Base-by-base conservation (phyloP, 257 asterid genomes). In the Fraxinus americana region DNA sequence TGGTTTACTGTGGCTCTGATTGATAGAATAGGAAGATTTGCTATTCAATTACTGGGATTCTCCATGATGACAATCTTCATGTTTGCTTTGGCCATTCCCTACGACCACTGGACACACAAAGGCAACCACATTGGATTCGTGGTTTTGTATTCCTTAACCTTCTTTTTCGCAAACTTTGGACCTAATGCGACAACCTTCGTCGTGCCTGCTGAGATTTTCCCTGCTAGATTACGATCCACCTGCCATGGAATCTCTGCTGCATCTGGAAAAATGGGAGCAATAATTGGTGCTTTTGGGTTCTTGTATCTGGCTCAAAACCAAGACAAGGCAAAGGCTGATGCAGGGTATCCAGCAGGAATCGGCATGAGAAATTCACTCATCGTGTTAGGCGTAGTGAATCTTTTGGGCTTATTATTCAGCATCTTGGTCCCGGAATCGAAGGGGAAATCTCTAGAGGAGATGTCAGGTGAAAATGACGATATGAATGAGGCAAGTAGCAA, bases 191-290 rank as follows among this genome's bases (percentile, higher is more conserved):
- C 87, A 36, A 83, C 87, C 8, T 83, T 83, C 14, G 84, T 83
- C 13, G 82, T 83, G 32, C 87, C 87, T 1, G 87, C 87, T 3
- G 87, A 83, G 87, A 83, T 83, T 16, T 83, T 83, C 45, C 84
- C 84, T 0, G 84, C 87, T 16, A 67, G 87, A 57, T 73, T 84
- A 7, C 41, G 87, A 45, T 81, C 87, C 4, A 84, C 85, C 13
- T 84, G 87, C 76, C 87, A 83, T 25, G 87, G 87, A 0, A 81
- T 84, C 30, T 84, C 87, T 1, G 87, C 87, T 16, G 87, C 87
- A 1, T 67, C 85, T 4, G 87, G 87, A 19, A 81, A 82, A 74
- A 71, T 78, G 16, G 87, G 87, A 67, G 87, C 85, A 0, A 84
- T 84, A 1, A 50, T 84, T 0, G 87, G 87, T 2, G 85, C 85